A percentile compares a stretch with the other conserved stretches of the same genome.
These are phyloP conservation scores for Huntiella savannae DNA, from an alignment of 2,329 filamentous ascomycete species.

Conservation along the genomic window DNA sequence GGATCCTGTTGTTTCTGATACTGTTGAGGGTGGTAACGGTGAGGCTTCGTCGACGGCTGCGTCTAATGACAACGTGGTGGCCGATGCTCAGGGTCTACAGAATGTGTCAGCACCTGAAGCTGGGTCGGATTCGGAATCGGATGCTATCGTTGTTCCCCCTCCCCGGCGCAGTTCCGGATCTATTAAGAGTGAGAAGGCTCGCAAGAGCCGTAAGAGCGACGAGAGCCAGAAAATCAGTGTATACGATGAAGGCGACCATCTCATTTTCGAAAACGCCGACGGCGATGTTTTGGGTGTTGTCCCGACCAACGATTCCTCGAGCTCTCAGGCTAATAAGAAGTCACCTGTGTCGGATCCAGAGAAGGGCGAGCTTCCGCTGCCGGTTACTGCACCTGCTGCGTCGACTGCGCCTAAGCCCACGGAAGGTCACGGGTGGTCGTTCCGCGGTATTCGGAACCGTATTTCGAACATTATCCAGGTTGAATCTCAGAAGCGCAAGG, in stretches of 20 bases:
- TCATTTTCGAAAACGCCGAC: slow-evolving; percentile 69
- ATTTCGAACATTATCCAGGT: slow-evolving; percentile 35
- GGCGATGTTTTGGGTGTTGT: slow-evolving; percentile 66
- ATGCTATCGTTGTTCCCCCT: neutral
- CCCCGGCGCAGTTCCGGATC: neutral
- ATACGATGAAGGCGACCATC: slow-evolving; percentile 61
- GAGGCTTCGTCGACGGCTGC: slow-evolving; percentile 3
- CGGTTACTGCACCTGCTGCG: slow-evolving; percentile 10
- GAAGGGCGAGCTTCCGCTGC: slow-evolving; percentile 13
- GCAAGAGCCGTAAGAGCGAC: neutral
- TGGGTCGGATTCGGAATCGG: neutral
- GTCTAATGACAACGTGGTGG: slow-evolving; percentile 1
- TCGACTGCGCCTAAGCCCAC: slow-evolving; percentile 5
- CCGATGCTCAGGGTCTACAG: neutral
- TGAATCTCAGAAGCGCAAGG: slow-evolving; percentile 42
- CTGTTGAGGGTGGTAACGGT: neutral
- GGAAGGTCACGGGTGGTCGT: slow-evolving; percentile 16
- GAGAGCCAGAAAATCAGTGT: slow-evolving; percentile 34
- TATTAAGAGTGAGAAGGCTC: slow-evolving; percentile 14
- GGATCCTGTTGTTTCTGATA: neutral
- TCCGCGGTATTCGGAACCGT: slow-evolving; percentile 28
- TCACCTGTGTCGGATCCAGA: slow-evolving; percentile 11
- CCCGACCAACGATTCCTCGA: slow-evolving; percentile 19
- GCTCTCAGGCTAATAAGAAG: neutral
- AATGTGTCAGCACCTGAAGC: neutral